Evolutionary conservation across 768 basidiomycete genomes (phyloP), one percentile per base, ranked within the genome.

Genomic region (Sarcodon aspratus): DNA sequence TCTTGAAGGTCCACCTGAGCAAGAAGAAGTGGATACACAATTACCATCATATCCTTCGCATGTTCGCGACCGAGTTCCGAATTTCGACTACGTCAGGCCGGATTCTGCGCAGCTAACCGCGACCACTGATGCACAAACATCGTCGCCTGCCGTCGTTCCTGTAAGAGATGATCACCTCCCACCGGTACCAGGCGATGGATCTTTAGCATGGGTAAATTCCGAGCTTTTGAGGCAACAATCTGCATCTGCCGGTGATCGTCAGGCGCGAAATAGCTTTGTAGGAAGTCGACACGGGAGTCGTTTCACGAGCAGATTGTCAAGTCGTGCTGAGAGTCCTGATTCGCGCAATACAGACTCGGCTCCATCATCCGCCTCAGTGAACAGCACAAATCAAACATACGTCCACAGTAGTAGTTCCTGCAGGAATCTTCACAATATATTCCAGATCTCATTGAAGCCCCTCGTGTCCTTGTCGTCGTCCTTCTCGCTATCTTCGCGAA

Each of bases 31-130:
- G 36, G 78, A 78, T 36, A 62, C 77, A 42, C 84, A 91, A 56
- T 76, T 98, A 10, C 95, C 95, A 0, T 88, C 85, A 52, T 98
- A 98, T 64, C 74, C 72, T 15, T 79, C 88, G 46, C 95, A 98
- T 63, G 79, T 97, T 21, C 79, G 87, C 37, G 95, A 98, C 61
- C 78, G 95, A 35, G 82, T 97, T 38, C 83, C 85, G 37, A 83
- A 83, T 33, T 59, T 69, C 46, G 73, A 70, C 45, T 69, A 73
- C 11, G 66, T 66, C 10, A 55, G 60, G 32, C 45, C 49, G 37
- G 48, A 44, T 11, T 15, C 37, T 42, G 44, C 53, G 53, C 9
- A 56, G 46, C 31, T 45, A 31, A 21, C 57, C 45, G 47, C 52
- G 18, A 58, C 45, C 40, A 58, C 54, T 51, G 58, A 59, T 49